phyloP scores from a whole-genome alignment of 225 moss, liverwort and hornwort species.

The Rhytidiadelphus loreus region DNA sequence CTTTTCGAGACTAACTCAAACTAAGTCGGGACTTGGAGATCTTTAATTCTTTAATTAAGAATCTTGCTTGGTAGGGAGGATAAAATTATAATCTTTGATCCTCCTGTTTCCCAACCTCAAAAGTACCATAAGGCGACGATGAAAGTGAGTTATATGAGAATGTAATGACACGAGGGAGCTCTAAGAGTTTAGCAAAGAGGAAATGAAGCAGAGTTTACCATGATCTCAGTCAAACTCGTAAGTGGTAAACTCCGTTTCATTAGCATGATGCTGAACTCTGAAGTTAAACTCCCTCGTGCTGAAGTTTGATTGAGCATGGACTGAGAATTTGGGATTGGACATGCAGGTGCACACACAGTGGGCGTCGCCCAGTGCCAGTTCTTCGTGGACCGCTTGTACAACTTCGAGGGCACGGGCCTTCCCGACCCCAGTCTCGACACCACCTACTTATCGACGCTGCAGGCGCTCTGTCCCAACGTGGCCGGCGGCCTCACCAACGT shows the following conservation, averaged over 20 bases:
- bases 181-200: too few relatives aligned
- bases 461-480: conserved; percentile 21
- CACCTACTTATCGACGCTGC: conserved; percentile 13
- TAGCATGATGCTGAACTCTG: neutral
- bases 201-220: neutral
- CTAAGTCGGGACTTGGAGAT: neutral
- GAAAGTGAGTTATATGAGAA: neutral
- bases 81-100: neutral
- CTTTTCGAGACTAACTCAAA: neutral
- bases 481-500: conserved; percentile 19
- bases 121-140: neutral
- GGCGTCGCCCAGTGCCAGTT: conserved; percentile 32
- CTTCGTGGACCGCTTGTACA: conserved; percentile 41
- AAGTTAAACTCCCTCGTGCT: neutral
- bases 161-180: neutral
- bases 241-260: neutral
- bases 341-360: conserved; percentile 34
- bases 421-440: conserved; percentile 40
- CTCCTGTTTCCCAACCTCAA: too few relatives aligned
- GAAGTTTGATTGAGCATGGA: neutral
- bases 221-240: neutral
- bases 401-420: conserved; percentile 30
- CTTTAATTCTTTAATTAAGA: neutral
- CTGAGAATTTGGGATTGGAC: neutral
- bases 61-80: too few relatives aligned